Evolutionary conservation across 495 filamentous ascomycete species (phyloP), one percentile per base, ranked within the genome.

Genomic region (Aspergillus cavernicola): DNA sequence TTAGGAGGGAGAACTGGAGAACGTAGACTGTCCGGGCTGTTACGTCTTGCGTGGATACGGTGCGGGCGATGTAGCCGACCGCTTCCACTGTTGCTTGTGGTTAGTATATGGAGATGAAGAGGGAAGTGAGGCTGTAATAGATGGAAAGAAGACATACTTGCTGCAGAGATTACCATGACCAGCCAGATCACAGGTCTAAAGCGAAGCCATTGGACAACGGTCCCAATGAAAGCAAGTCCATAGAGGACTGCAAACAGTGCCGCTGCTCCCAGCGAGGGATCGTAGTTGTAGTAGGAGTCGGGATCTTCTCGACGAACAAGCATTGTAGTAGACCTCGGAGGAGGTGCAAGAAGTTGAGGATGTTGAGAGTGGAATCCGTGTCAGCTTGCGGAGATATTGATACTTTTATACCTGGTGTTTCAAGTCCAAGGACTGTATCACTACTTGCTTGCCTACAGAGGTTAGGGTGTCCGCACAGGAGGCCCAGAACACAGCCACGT

Each of bases 201-300:
- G 24, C 67, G 58, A 41, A 79, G 50, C 45, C 66, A 76, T 59
- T 74, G 70, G 8, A 71, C 52, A 1, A 65, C 35, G 0, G 74
- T 73, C 33, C 64, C 61, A 8, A 73, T 5, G 26, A 74, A 69
- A 0, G 65, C 50, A 26, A 71, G 35, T 15, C 57, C 42, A 58
- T 83, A 86, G 22, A 85, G 64, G 16, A 73, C 63, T 39, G 60
- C 59, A 49, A 82, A 79, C 24, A 82, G 66, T 6, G 69, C 61
- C 7, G 80, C 76, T 2, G 74, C 76, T 6, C 66, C 58, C 5
- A 78, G 26, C 0, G 73, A 80, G 6, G 80, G 79, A 9, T 76
- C 18, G 55, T 83, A 84, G 15, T 71, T 57, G 66, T 80, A 83
- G 28, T 51, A 51, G 10, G 48, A 51, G 16, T 19, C 15, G 37